phyloP scores from a whole-genome alignment of 352 stramenopile genomes.

The Globisporangium irregulare region DNA sequence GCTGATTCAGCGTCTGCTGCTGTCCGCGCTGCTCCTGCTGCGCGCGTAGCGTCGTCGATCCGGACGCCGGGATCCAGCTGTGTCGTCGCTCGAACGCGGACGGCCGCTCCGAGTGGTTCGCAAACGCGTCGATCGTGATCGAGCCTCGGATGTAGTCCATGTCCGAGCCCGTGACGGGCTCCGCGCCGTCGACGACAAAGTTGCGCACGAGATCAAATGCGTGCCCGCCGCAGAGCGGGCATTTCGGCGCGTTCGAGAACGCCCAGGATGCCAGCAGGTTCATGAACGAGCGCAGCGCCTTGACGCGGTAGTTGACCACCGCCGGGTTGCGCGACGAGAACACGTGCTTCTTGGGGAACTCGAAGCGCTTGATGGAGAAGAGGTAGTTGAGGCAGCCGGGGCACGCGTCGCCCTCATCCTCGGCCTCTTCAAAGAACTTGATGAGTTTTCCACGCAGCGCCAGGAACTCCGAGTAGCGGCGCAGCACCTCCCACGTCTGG shows the following conservation, averaged over 20 bases:
- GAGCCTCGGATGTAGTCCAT: constrained; percentile 72
- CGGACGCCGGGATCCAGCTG: constrained; percentile 53
- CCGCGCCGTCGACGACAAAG: constrained; percentile 66
- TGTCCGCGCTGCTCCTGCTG: constrained; percentile 12
- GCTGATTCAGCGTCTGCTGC: background rate
- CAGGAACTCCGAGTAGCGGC: constrained; percentile 85
- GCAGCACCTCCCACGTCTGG: constrained; percentile 80
- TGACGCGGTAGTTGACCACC: constrained; percentile 83
- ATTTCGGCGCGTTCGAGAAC: constrained; percentile 83
- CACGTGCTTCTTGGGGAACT: constrained; percentile 86
- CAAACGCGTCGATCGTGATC: constrained; percentile 60
- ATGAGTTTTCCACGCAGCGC: constrained; percentile 68
- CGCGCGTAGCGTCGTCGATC: constrained; percentile 29
- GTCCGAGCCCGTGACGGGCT: constrained; percentile 45
- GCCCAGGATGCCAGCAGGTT: constrained; percentile 78
- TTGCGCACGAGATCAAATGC: constrained; percentile 79
- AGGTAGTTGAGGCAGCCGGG: constrained; percentile 80
- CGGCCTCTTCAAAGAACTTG: constrained; percentile 69
- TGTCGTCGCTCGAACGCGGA: constrained; percentile 31
- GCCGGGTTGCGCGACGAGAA: constrained; percentile 73
- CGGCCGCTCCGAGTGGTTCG: constrained; percentile 22
- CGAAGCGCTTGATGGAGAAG: constrained; percentile 71
- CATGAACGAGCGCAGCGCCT: constrained; percentile 80
- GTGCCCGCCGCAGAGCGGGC: constrained; percentile 75
- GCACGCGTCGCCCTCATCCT: constrained; percentile 69